Evolutionary conservation across 2,329 filamentous ascomycete species (phyloP), one percentile per base, ranked within the genome.

Genomic region (Fusarium transvaalense): DNA sequence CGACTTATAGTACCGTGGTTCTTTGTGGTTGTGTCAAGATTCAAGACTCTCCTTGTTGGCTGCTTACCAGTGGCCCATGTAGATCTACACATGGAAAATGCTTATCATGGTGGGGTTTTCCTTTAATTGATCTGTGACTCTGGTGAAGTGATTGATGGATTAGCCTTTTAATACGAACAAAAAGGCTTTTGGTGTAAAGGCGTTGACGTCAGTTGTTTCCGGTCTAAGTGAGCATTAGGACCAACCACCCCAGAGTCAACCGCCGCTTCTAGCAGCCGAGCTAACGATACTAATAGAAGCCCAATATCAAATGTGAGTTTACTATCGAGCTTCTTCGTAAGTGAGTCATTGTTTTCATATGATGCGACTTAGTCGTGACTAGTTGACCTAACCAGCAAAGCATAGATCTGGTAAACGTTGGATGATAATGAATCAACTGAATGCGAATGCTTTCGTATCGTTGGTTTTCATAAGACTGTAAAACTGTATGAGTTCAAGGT

Each of bases 121-220:
- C 17, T 15, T 17, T n/a, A 17, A 21, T 23, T 59, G n/a, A 23
- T n/a, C 14, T 29, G 48, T 27, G 13, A 14, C 32, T 19, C 23
- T 9, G 6, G n/a, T 60, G 25, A 21, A 56, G n/a, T 31, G 34
- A 12, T 34, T 27, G 47, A 12, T 35, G 19, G 27, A 27, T 38
- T 15, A 56, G 32, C 31, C 37, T 15, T 46, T 35, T 31, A 12
- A 41, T 52, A 64, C 35, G 34, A 59, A 27, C n/a, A 59, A 52
- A 52, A 15, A 39, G 17, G 12, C 47, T 31, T 55, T 42, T 32
- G 4, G n/a, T 13, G 13, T 5, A 37, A 15, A 35, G 12, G 32
- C 23, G 48, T 54, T 59, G 61, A 65, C 53, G 61, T 65, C 61
- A 64, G 37, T 42, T 31, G 41, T 47, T 32, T 37, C 17, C 37